Evolutionary conservation across 2,329 filamentous ascomycete genomes (phyloP), one percentile per base, ranked within the genome.

Genomic region (Cadophora gregata): DNA sequence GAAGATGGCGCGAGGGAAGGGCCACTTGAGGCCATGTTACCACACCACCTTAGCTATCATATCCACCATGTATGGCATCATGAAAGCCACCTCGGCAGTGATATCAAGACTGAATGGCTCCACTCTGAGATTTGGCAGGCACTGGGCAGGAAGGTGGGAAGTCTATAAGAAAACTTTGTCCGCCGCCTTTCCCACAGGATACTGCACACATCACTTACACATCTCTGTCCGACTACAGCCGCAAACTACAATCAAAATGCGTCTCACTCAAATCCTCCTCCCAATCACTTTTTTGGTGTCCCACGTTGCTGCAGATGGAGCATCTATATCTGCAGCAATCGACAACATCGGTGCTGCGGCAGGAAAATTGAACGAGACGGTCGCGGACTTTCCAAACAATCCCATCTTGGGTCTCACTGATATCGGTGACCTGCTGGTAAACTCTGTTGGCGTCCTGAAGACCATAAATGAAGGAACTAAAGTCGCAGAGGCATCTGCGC

Each of bases 401-500:
- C 33, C 60, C 2, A 53, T 71, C 19, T 36, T 67, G 19, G 71
- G 62, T 1, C 48, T 69, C 3, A 64, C 27, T 12, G 71, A 72
- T 42, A 29, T 71, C 24, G 47, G 66, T 9, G 79, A 80, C 65
- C 83, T 85, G 69, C 74, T 80, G 3, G 29, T 33, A 0, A 29
- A 56, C 8, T 56, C 53, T 4, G 31, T 19, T 14, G 53, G 27
- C 7, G 53, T 10, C 7, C n/a, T 56, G 29, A 56, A 36, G n/a
- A 24, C 27, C 21, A 56, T 56, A 29, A 56, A 56, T 16, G 27
- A 56, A 21, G 53, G 53, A 8, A 36, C 53, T 12, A 36, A 56
- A 24, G 53, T 56, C 3, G 53, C 53, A 36, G 21, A 56, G n/a
- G 53, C 29, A 24, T 56, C 53, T 25, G 53, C 27, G 6, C 36